Conservation (phyloP, 2,329 filamentous ascomycete genomes). For the Paraphoma chrysanthemicola region DNA sequence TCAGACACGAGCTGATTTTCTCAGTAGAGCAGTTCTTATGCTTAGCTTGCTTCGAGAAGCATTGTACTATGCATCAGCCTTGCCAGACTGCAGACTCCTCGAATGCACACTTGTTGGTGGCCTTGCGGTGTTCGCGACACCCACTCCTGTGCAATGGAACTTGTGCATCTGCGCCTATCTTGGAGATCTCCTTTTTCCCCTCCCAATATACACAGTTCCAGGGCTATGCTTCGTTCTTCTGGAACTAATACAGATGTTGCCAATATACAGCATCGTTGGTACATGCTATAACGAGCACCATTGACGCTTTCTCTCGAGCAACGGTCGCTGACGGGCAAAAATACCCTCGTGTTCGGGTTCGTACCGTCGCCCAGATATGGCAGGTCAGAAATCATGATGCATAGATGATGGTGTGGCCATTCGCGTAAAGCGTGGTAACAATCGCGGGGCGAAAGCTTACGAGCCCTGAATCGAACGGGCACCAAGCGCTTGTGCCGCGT, state of each 20-base stretch:
- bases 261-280: neutral
- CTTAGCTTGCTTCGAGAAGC: neutral
- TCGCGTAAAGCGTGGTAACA: neutral
- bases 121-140: neutral
- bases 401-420: neutral
- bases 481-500: neutral
- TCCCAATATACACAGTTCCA: neutral
- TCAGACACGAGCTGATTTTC: neutral
- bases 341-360: neutral
- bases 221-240: neutral
- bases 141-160: neutral
- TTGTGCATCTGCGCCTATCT: neutral
- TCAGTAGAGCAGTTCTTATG: neutral
- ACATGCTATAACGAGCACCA: neutral
- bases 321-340: neutral
- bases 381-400: neutral
- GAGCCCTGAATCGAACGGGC: neutral
- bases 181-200: neutral
- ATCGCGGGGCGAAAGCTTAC: neutral
- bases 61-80: neutral
- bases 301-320: neutral
- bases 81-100: neutral
- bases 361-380: neutral
- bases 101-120: neutral
- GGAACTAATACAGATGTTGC: neutral